phyloP scores from a whole-genome alignment of 371 early-diverging fungal genomes.

The Haplosporangium sp. region DNA sequence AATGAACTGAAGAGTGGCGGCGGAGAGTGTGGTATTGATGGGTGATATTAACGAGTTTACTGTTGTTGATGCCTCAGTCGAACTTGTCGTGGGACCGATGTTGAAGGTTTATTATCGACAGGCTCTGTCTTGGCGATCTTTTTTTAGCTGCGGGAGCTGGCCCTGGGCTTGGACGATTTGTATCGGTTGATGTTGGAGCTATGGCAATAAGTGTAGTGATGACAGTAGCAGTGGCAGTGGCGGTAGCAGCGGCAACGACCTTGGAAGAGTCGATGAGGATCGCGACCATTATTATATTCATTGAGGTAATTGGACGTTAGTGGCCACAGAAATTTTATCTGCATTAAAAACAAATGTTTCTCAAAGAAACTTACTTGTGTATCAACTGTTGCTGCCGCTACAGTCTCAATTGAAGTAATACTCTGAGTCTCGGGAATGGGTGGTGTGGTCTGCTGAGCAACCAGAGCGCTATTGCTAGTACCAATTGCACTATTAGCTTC shows the following conservation, averaged over 20 bases:
- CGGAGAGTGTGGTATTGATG: slow-evolving; percentile 43
- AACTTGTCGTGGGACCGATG: too few species aligned
- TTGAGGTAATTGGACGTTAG: neutral
- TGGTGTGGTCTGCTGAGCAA: slow-evolving; percentile 20
- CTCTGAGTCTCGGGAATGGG: too few species aligned
- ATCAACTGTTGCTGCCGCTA: slow-evolving; percentile 16
- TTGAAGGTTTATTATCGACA: neutral
- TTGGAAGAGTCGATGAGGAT: slow-evolving; percentile 24
- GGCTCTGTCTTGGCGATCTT: slow-evolving; percentile 27
- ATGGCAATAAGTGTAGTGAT: neutral
- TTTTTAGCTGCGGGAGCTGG: slow-evolving; percentile 24
- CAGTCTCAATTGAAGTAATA: slow-evolving; percentile 2
- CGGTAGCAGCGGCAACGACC: neutral
- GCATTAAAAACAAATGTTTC: neutral
- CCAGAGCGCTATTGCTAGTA: slow-evolving; percentile 10
- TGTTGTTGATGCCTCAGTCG: neutral
- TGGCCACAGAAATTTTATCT: neutral
- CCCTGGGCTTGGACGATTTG: slow-evolving; percentile 41
- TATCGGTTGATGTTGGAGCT: neutral
- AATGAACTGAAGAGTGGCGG: slow-evolving; percentile 50
- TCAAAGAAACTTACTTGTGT: slow-evolving; percentile 22
- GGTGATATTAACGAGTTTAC: slow-evolving; percentile 4
- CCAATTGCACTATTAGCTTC: neutral
- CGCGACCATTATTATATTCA: slow-evolving; percentile 4
- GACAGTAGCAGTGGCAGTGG: neutral